phyloP scores from a whole-genome alignment of 768 basidiomycete species.

The Boletus rubescentipes region DNA sequence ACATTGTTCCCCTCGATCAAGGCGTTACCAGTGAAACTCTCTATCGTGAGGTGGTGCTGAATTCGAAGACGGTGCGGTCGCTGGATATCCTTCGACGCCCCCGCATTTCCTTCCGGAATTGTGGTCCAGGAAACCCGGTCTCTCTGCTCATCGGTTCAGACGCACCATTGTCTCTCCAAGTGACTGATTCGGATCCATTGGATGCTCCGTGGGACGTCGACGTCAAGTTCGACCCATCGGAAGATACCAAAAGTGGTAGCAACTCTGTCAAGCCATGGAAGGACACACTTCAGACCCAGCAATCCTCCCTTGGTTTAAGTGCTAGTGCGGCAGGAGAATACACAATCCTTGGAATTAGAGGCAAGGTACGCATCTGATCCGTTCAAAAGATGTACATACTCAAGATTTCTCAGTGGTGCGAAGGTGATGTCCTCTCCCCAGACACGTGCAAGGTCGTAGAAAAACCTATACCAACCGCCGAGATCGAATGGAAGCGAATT shows the following conservation, averaged over 20 bases:
- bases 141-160: constrained; percentile 72
- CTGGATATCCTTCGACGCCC: constrained; percentile 73
- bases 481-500: constrained; percentile 86
- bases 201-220: constrained; percentile 70
- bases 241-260: constrained; percentile 34
- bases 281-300: constrained; percentile 54
- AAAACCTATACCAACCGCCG: constrained; percentile 73
- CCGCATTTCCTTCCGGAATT: constrained; percentile 68
- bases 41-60: constrained; percentile 29
- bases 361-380: constrained; percentile 46
- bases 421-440: constrained; percentile 81
- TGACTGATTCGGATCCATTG: constrained; percentile 54
- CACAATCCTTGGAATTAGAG: constrained; percentile 64
- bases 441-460: constrained; percentile 77
- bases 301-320: constrained; percentile 45
- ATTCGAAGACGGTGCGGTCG: constrained; percentile 54
- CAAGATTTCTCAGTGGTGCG: constrained; percentile 53
- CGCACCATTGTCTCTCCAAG: constrained; percentile 51
- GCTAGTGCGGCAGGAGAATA: constrained; percentile 76
- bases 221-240: constrained; percentile 58
- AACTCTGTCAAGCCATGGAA: constrained; percentile 61
- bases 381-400: neutral
- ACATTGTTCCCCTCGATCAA: constrained; percentile 53
- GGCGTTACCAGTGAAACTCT: constrained; percentile 25
- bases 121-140: constrained; percentile 67